These are phyloP conservation scores for Rhodotorula babjevae DNA, from an alignment of 768 basidiomycete genomes.

Conservation along the genomic window DNA sequence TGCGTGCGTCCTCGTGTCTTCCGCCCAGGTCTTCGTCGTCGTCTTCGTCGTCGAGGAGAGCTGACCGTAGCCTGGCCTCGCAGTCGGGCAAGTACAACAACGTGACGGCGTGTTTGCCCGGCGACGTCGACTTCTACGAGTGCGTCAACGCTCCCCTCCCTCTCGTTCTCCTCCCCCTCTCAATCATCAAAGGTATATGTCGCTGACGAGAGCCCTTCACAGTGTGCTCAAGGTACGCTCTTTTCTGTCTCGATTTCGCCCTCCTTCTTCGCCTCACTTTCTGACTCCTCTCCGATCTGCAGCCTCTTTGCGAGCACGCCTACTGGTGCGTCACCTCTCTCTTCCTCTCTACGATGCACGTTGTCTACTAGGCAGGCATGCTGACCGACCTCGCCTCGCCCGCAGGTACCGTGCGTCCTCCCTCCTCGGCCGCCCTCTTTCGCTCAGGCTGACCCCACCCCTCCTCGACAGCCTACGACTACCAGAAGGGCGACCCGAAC, in stretches of 20 bases:
- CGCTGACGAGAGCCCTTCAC: not conserved
- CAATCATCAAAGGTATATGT: too few relatives aligned
- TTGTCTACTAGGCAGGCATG: too few relatives aligned
- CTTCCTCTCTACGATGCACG: too few relatives aligned
- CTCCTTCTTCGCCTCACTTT: too few relatives aligned
- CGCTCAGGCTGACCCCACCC: too few relatives aligned
- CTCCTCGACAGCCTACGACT: constrained; percentile 8
- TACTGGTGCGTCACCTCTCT: constrained; percentile 11
- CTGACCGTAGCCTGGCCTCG: too few relatives aligned
- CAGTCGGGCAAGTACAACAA: constrained; percentile 16
- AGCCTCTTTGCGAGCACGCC: constrained; percentile 1
- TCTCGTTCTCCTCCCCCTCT: too few relatives aligned
- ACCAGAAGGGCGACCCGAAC: not conserved
- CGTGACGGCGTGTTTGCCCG: not conserved
- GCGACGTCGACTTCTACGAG: constrained; percentile 15
- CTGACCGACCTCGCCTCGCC: too few relatives aligned
- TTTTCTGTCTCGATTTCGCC: too few relatives aligned
- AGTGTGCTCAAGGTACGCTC: not conserved
- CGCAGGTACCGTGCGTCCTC: not conserved
- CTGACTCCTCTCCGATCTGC: not conserved
- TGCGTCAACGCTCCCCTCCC: not conserved
- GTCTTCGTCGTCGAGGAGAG: too few relatives aligned
- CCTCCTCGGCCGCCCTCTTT: too few relatives aligned
- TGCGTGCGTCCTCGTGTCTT: not conserved
- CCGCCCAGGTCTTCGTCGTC: too few relatives aligned